These are phyloP conservation scores for Stephania cephalantha DNA, from an alignment of 164 flowering plant species.

Conservation along the genomic window DNA sequence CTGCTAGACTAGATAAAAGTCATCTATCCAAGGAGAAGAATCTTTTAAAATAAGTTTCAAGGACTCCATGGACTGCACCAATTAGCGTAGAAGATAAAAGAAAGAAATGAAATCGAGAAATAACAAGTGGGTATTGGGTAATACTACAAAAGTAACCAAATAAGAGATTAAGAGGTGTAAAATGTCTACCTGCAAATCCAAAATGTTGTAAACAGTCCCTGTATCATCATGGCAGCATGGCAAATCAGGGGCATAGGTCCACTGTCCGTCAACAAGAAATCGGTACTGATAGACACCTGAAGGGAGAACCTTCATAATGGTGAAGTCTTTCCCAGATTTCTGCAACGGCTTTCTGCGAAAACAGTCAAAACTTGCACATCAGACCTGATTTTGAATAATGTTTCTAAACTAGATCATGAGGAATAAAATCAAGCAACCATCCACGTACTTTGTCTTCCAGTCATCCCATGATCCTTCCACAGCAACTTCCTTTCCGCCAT, in stretches of 20 bases:
- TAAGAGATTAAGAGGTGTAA: not conserved
- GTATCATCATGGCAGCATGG: slow-evolving; percentile 64
- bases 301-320: slow-evolving; percentile 77
- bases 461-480: slow-evolving; percentile 94
- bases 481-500: slow-evolving; percentile 71
- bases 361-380: slow-evolving; percentile 2
- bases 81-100: not conserved
- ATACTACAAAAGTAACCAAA: not conserved
- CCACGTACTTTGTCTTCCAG: slow-evolving; percentile 62
- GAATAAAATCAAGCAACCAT: not conserved
- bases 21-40: not conserved
- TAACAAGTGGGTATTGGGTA: not conserved
- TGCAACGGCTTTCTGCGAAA: slow-evolving; percentile 55
- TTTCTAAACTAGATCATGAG: not conserved
- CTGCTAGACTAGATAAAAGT: not conserved
- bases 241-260: slow-evolving; percentile 67
- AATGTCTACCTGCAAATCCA: slow-evolving; percentile 66
- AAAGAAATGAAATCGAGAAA: slow-evolving; percentile 4
- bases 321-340: slow-evolving; percentile 83
- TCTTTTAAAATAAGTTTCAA: not conserved
- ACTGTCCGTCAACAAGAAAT: slow-evolving; percentile 77
- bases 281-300: slow-evolving; percentile 85
- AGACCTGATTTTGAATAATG: not conserved
- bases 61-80: not conserved
- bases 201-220: slow-evolving; percentile 58